A percentile compares a stretch with the other conserved stretches of the same genome.
phyloP scores from a whole-genome alignment of 1,284 basidiomycete species.

The Fistulinella cinereoalba region DNA sequence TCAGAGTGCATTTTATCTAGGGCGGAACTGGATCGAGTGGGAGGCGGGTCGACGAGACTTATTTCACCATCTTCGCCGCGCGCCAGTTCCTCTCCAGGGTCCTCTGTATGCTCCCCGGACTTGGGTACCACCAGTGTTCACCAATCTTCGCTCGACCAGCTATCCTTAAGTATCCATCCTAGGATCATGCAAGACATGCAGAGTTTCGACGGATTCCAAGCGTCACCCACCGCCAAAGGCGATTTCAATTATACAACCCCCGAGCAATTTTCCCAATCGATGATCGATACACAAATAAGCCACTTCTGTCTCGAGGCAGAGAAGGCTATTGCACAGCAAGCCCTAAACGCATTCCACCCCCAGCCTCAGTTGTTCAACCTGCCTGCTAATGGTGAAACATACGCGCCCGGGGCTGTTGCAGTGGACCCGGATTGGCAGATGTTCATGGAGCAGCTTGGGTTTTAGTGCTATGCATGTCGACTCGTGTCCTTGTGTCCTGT shows the following conservation, averaged over 20 bases:
- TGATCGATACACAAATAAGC: constrained; percentile 28
- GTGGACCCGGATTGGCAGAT: constrained; percentile 63
- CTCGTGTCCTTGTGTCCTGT: background rate
- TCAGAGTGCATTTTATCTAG: constrained; percentile 32
- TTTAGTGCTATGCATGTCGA: constrained; percentile 32
- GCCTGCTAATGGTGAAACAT: background rate
- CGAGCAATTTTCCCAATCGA: constrained; percentile 26
- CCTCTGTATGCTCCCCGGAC: background rate
- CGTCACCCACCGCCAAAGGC: constrained; percentile 8
- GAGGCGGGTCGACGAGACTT: constrained; percentile 54
- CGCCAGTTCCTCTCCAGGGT: background rate
- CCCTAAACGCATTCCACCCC: constrained; percentile 14
- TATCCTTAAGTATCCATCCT: constrained; percentile 35
- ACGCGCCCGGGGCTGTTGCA: constrained; percentile 29
- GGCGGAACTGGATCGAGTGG: constrained; percentile 59
- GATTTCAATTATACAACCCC: constrained; percentile 9
- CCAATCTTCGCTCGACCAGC: constrained; percentile 5
- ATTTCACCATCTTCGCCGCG: constrained; percentile 26
- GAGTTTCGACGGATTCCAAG: constrained; percentile 39
- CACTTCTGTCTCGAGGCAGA: constrained; percentile 23
- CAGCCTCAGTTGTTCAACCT: constrained; percentile 14
- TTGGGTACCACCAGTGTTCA: too few relatives aligned
- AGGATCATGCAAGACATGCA: constrained; percentile 45
- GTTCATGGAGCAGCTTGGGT: constrained; percentile 67
- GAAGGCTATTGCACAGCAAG: constrained; percentile 8